Conservation (phyloP, 768 basidiomycete species). For the Boletus huronensis region DNA sequence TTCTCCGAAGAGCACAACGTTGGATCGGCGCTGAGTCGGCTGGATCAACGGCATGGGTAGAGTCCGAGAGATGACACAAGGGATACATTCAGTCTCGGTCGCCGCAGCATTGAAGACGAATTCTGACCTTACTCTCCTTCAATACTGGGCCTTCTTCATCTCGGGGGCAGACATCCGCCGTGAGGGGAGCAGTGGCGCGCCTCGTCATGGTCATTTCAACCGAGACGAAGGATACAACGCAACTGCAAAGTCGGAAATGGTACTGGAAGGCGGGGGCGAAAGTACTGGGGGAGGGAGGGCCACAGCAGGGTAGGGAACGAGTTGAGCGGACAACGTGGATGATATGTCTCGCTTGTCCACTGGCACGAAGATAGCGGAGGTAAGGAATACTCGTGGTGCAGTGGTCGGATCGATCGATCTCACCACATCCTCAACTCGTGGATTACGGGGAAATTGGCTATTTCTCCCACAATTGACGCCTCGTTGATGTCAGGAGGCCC, state of each 20-base stretch:
- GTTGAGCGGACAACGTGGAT: slow-evolving; percentile 2
- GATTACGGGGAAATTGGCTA: not conserved
- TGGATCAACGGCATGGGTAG: slow-evolving; percentile 4
- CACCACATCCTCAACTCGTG: slow-evolving; percentile 1
- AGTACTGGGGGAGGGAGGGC: not conserved
- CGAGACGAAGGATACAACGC: not conserved
- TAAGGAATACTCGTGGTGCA: not conserved
- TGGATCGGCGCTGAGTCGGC: slow-evolving; percentile 13
- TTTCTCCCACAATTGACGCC: slow-evolving; percentile 12
- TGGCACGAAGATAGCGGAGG: not conserved
- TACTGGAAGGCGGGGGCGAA: not conserved
- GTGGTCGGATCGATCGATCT: slow-evolving; percentile 11
- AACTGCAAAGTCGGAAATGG: not conserved
- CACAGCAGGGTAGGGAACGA: not conserved
- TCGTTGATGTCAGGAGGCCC: slow-evolving; percentile 16
- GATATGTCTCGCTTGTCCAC: slow-evolving; percentile 5
- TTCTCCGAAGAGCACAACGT: slow-evolving; percentile 31
- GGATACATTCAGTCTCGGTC: slow-evolving; percentile 5
- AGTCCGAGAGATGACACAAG: not conserved
- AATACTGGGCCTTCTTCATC: not conserved
- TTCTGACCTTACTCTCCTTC: slow-evolving; percentile 13
- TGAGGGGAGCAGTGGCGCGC: not conserved
- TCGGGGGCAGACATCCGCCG: not conserved
- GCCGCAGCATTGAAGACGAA: not conserved
- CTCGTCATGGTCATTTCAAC: not conserved